phyloP scores from a whole-genome alignment of 306 rosid species.

The Cajanus cajan region DNA sequence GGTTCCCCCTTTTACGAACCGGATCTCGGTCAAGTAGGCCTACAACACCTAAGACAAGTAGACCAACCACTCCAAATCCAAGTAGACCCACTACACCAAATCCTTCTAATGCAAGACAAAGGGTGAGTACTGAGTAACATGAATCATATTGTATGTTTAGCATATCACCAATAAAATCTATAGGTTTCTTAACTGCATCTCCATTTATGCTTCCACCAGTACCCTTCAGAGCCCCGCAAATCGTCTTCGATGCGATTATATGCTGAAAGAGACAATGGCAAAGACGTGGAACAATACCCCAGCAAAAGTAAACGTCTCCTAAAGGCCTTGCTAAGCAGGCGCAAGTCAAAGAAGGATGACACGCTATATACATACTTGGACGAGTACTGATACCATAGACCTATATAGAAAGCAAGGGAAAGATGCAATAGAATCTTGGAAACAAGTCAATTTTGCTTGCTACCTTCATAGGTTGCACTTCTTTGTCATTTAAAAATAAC shows the following conservation, averaged over 20 bases:
- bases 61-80: slow-evolving; percentile 76
- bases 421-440: slow-evolving; percentile 39
- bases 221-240: slow-evolving; percentile 89
- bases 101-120: slow-evolving; percentile 61
- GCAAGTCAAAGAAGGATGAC: slow-evolving; percentile 96
- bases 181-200: background rate
- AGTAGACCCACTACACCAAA: slow-evolving; percentile 88
- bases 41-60: slow-evolving; percentile 63
- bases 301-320: slow-evolving; percentile 94
- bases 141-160: background rate
- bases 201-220: slow-evolving; percentile 46
- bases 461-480: slow-evolving; percentile 23
- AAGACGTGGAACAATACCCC: slow-evolving; percentile 72
- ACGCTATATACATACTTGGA: slow-evolving; percentile 87
- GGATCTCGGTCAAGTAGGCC: slow-evolving; percentile 85
- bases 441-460: slow-evolving; percentile 41
- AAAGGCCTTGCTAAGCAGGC: slow-evolving; percentile 92
- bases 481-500: slow-evolving; percentile 21
- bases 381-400: slow-evolving; percentile 61
- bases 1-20: slow-evolving; percentile 90
- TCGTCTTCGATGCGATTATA: slow-evolving; percentile 91
- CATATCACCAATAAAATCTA: background rate
- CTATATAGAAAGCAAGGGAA: slow-evolving; percentile 29
- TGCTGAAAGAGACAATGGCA: slow-evolving; percentile 69
- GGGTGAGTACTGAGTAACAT: slow-evolving; percentile 41